Conservation (phyloP, 257 asterid genomes). For the Nicotiana undulata region DNA sequence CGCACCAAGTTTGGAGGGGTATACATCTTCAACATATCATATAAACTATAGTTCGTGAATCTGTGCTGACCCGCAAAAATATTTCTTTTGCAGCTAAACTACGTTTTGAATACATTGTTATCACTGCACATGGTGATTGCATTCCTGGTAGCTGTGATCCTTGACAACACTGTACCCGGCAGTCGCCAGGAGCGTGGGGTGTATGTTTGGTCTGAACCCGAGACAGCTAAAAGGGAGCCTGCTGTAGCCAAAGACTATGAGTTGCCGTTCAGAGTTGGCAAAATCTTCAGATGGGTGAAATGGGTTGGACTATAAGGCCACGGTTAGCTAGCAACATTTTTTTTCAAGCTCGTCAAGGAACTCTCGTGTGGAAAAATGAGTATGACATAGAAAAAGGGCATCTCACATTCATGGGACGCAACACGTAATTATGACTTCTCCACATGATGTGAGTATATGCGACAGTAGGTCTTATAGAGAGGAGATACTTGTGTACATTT, state of each 20-base stretch:
- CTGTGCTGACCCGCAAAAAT: not conserved
- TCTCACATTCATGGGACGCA: not conserved
- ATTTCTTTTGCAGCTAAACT: constrained; percentile 61
- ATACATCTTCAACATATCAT: not conserved
- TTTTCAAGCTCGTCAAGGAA: not conserved
- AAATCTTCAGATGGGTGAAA: constrained; percentile 86
- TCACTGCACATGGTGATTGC: constrained; percentile 94
- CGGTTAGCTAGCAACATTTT: not conserved
- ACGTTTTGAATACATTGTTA: constrained; percentile 61
- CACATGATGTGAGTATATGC: not conserved
- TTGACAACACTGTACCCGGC: constrained; percentile 94
- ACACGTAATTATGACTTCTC: not conserved
- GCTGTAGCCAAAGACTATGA: constrained; percentile 75
- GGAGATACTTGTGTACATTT: constrained; percentile 12
- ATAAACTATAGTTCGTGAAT: not conserved
- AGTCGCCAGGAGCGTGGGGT: constrained; percentile 88
- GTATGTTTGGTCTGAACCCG: constrained; percentile 84
- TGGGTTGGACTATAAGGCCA: constrained; percentile 75
- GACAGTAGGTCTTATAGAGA: not conserved
- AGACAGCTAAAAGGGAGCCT: constrained; percentile 91
- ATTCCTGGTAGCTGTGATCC: constrained; percentile 63
- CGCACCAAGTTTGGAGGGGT: constrained; percentile 71
- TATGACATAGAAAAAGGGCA: not conserved
- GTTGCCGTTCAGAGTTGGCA: constrained; percentile 82
- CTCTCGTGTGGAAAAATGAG: not conserved